Conservation (phyloP, 768 basidiomycete species). For the Russula vinacea region DNA sequence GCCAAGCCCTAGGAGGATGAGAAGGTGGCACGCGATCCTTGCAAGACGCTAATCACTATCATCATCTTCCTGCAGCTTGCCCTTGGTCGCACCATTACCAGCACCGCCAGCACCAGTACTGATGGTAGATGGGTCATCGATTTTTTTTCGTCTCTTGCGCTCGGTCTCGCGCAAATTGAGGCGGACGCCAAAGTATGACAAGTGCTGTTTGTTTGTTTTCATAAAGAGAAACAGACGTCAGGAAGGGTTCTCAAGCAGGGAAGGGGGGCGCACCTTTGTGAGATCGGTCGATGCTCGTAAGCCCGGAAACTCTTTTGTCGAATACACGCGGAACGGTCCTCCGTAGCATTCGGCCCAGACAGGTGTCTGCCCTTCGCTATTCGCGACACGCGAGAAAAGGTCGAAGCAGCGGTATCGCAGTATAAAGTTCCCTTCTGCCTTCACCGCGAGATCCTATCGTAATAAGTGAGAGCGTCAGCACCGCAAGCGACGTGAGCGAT, state of each 20-base stretch:
- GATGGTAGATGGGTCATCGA: conserved; percentile 30
- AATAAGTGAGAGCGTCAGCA: neutral
- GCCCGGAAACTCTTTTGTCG: conserved; percentile 70
- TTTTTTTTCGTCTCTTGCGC: conserved; percentile 49
- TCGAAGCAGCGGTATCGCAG: conserved; percentile 68
- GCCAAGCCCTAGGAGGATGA: neutral
- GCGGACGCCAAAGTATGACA: conserved; percentile 55
- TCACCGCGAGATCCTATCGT: conserved; percentile 65
- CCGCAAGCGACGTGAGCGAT: too few species aligned
- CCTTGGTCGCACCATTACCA: conserved; percentile 3
- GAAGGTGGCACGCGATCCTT: neutral
- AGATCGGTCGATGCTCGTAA: conserved; percentile 62
- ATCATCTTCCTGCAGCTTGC: conserved; percentile 17
- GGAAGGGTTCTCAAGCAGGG: neutral
- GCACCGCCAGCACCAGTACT: too few species aligned
- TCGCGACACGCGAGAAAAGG: conserved; percentile 45
- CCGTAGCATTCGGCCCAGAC: conserved; percentile 66
- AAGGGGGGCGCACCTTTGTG: conserved; percentile 51
- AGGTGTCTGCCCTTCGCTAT: conserved; percentile 39
- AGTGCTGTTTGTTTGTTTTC: conserved; percentile 39
- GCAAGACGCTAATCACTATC: conserved; percentile 10
- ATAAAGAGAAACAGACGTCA: neutral
- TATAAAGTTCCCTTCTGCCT: conserved; percentile 61
- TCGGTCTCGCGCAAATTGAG: conserved; percentile 59
- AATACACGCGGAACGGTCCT: conserved; percentile 60